phyloP scores from a whole-genome alignment of 139 green algal species.

The Pleodorina starrii region DNA sequence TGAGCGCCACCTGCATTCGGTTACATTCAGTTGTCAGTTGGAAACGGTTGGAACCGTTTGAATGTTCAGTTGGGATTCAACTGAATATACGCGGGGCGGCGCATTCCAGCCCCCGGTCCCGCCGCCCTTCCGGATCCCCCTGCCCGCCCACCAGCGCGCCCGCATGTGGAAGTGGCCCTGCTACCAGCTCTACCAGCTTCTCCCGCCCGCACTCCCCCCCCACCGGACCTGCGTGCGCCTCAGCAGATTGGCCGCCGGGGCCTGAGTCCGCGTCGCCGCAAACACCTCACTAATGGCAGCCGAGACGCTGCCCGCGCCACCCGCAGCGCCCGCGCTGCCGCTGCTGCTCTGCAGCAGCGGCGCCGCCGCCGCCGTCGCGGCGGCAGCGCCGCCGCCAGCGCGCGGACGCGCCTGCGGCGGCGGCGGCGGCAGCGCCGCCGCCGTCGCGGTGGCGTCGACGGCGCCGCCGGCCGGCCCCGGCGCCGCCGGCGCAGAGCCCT shows the following conservation, averaged over 20 bases:
- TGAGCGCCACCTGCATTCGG: constrained; percentile 59
- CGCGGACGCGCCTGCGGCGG: background rate
- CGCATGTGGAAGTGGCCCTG: no score
- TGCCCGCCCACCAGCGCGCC: no score
- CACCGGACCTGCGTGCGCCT: background rate
- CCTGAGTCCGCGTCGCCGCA: background rate
- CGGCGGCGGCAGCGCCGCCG: background rate
- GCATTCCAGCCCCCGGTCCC: no score
- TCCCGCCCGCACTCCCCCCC: no score
- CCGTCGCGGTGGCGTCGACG: background rate
- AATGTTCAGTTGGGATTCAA: no score
- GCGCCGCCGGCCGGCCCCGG: background rate
- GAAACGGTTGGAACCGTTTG: no score
- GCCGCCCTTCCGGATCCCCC: no score
- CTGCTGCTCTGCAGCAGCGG: constrained; percentile 37
- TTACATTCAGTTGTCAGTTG: no score
- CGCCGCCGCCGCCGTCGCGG: background rate
- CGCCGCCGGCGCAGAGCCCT: background rate
- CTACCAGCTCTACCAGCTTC: no score
- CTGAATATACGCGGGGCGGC: no score
- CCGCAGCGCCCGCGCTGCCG: constrained; percentile 23
- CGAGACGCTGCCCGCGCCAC: background rate
- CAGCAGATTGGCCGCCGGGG: constrained; percentile 3
- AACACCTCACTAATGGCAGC: background rate
- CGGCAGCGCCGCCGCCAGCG: background rate